A percentile compares a stretch with the other conserved stretches of the same genome.
Evolutionary conservation across 805 yeast species (phyloP).

Genomic region (Wickerhamiella kazuoi): DNA sequence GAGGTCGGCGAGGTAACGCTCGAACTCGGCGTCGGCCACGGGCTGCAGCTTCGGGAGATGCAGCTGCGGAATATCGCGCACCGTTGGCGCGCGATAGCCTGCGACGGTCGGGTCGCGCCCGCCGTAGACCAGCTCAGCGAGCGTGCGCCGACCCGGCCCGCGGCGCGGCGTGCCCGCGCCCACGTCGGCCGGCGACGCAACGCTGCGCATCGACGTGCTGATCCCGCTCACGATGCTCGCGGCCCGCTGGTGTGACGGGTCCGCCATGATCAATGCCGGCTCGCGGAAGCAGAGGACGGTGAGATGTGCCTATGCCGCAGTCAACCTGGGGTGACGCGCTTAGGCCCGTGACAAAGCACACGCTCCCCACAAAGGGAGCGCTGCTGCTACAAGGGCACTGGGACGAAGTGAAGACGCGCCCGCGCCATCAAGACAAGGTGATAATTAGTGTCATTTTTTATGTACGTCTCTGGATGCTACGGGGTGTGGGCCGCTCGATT

Average conservation of each 20-base stretch:
- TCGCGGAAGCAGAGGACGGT: too few relatives aligned
- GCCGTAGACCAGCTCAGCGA: conserved; percentile 53
- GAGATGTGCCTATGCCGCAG: too few relatives aligned
- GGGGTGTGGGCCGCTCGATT: too few relatives aligned
- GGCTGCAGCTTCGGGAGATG: conserved; percentile 37
- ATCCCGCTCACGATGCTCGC: neutral
- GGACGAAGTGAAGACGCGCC: too few relatives aligned
- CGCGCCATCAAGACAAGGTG: too few relatives aligned
- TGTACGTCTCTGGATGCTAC: too few relatives aligned
- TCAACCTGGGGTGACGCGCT: too few relatives aligned
- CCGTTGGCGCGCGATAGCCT: conserved; percentile 39
- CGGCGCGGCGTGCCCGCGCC: neutral
- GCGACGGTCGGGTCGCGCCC: conserved; percentile 25
- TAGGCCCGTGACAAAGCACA: too few relatives aligned
- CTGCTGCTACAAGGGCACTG: too few relatives aligned
- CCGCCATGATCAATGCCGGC: neutral
- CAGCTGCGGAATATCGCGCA: conserved; percentile 70
- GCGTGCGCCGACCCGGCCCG: conserved; percentile 37
- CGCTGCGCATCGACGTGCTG: neutral
- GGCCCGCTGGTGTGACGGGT: neutral
- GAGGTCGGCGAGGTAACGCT: conserved; percentile 28
- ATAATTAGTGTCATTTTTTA: too few relatives aligned
- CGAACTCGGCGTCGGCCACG: conserved; percentile 28
- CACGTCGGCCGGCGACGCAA: neutral
- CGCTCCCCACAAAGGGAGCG: too few relatives aligned